Percentiles rank a stretch among this genome's conserved stretches.
Conservation (phyloP, 139 green algal species). For the Marvania coccoides region DNA sequence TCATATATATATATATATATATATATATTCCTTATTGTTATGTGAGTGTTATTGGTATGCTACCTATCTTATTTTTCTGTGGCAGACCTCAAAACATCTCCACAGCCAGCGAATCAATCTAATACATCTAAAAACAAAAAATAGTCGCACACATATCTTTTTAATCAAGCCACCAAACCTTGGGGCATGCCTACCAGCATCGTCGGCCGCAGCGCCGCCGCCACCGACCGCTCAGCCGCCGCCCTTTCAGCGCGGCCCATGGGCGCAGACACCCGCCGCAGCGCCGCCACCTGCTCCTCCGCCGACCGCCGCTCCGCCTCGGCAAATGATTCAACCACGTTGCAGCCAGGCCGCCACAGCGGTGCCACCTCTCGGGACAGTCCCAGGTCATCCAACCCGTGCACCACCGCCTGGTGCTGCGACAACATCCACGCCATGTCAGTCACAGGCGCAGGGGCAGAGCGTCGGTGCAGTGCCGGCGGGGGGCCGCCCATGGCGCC, state of each 20-base stretch:
- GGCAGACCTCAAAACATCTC: too few species aligned
- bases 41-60: too few species aligned
- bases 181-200: background rate
- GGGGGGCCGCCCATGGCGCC: background rate
- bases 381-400: background rate
- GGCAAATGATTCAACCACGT: background rate
- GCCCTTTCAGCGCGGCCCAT: background rate
- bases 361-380: background rate
- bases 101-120: background rate
- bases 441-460: too few species aligned
- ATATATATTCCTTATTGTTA: too few species aligned
- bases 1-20: background rate
- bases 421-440: background rate
- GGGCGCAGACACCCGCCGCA: background rate
- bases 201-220: background rate
- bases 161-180: too few species aligned
- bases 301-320: background rate
- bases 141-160: too few species aligned
- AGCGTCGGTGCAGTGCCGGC: too few species aligned
- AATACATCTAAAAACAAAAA: background rate
- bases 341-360: background rate
- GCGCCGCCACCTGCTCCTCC: background rate
- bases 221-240: background rate
- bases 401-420: background rate
- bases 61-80: too few species aligned